Base-by-base conservation (phyloP, 371 early-diverging fungal species). In the Zychaea mexicana region DNA sequence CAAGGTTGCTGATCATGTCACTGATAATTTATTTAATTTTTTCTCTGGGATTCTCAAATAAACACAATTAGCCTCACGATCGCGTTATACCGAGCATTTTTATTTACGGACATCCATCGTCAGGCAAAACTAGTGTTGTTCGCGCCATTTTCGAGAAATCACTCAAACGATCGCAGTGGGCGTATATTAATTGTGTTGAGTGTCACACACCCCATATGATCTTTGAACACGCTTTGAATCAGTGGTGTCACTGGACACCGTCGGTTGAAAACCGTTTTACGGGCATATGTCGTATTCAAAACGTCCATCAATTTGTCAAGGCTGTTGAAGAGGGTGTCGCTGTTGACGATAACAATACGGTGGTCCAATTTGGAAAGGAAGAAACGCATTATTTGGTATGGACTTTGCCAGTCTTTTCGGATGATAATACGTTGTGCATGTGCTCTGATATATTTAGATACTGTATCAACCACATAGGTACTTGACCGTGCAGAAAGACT, bases 401-500 rank as follows among this genome's bases (percentile, higher is more conserved):
- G n/a, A n/a, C n/a, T n/a, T n/a, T n/a, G n/a, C n/a, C n/a, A n/a
- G n/a, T n/a, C n/a, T n/a, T n/a, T n/a, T n/a, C n/a, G n/a, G n/a
- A n/a, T n/a, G n/a, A n/a, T n/a, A n/a, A n/a, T n/a, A n/a, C n/a
- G n/a, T n/a, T n/a, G n/a, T n/a, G n/a, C n/a, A n/a, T n/a, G n/a
- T n/a, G n/a, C n/a, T n/a, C n/a, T n/a, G n/a, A n/a, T n/a, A n/a
- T n/a, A n/a, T n/a, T n/a, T n/a, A n/a, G n/a, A n/a, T n/a, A n/a
- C n/a, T n/a, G n/a, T n/a, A n/a, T n/a, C n/a, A n/a, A n/a, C n/a
- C n/a, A n/a, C n/a, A n/a, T 28, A 87, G 86, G 79, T 94, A 0
- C 73, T 95, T 9, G 97, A 96, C 69, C 82, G 90, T 32, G 94
- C 94, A 0, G 95, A 96, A 63, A 66, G 90, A 22, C 73, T 96